Percentiles rank a stretch among this genome's conserved stretches.
These are phyloP conservation scores for Trapa bicornis DNA, from an alignment of 345 rosid species.

Conservation along the genomic window DNA sequence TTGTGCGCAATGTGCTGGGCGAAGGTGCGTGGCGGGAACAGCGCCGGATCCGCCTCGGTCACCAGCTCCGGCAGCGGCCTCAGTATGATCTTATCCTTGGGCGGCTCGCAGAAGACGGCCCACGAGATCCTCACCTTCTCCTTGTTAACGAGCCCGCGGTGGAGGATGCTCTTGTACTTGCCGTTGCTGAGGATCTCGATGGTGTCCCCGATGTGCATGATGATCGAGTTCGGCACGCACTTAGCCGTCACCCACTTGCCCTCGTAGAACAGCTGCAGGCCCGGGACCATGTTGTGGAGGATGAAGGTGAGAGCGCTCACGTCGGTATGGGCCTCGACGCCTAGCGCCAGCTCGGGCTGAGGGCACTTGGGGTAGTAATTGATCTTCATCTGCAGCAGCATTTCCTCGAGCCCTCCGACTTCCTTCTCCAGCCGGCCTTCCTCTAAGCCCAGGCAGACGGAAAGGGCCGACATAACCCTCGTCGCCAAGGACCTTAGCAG, in stretches of 20 bases:
- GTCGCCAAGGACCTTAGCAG: slow-evolving; percentile 53
- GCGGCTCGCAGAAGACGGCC: slow-evolving; percentile 97
- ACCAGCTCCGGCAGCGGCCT: slow-evolving; percentile 66
- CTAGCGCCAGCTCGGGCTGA: slow-evolving; percentile 88
- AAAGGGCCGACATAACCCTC: slow-evolving; percentile 48
- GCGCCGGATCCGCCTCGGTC: slow-evolving; percentile 49
- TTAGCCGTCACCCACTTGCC: slow-evolving; percentile 84
- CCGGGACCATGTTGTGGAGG: slow-evolving; percentile 98
- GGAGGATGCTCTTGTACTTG: slow-evolving; percentile 86
- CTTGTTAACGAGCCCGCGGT: slow-evolving; percentile 81
- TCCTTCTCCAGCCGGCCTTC: slow-evolving; percentile 78
- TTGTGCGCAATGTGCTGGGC: slow-evolving; percentile 74
- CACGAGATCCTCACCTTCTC: slow-evolving; percentile 93
- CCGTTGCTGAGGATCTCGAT: slow-evolving; percentile 88
- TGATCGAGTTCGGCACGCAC: slow-evolving; percentile 84
- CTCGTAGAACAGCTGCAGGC: slow-evolving; percentile 73
- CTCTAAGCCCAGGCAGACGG: slow-evolving; percentile 70
- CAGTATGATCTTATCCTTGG: slow-evolving; percentile 81
- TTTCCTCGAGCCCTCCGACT: slow-evolving; percentile 82
- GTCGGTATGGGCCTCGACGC: slow-evolving; percentile 97
- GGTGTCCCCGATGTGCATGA: slow-evolving; percentile 93
- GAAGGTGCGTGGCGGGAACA: slow-evolving; percentile 86
- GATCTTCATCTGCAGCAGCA: slow-evolving; percentile 79
- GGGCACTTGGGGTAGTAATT: slow-evolving; percentile 94
- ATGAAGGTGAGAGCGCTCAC: slow-evolving; percentile 80